Conservation (phyloP, 2,329 filamentous ascomycete species). For the Erysiphe pulchra region DNA sequence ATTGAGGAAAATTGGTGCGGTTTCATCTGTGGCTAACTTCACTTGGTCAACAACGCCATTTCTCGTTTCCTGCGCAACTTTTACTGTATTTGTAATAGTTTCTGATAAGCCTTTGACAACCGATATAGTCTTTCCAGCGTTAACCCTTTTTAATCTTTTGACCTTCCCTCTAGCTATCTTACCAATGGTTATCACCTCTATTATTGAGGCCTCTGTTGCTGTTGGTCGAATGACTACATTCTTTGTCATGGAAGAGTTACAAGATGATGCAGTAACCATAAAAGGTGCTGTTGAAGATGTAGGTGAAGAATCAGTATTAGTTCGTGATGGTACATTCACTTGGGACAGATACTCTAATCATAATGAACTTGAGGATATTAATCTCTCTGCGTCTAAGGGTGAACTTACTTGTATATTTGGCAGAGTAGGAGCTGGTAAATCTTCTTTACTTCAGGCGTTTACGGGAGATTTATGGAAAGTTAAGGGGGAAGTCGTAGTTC, state of each 20-base stretch:
- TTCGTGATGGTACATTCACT: constrained; percentile 71
- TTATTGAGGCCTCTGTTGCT: constrained; percentile 88
- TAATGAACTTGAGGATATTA: constrained; percentile 54
- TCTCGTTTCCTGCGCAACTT: constrained; percentile 89
- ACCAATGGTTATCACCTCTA: constrained; percentile 92
- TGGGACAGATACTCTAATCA: constrained; percentile 68
- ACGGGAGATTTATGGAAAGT: constrained; percentile 83
- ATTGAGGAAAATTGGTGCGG: constrained; percentile 80
- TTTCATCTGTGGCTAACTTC: constrained; percentile 85
- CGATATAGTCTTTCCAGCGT: constrained; percentile 82
- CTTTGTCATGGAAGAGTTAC: constrained; percentile 70
- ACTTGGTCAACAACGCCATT: constrained; percentile 97
- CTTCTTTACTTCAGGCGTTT: constrained; percentile 67
- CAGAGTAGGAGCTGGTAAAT: constrained; percentile 85
- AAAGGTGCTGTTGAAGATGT: constrained; percentile 44
- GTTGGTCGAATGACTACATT: constrained; percentile 66
- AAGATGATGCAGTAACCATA: constrained; percentile 51
- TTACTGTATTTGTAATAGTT: constrained; percentile 78
- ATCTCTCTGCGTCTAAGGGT: constrained; percentile 73
- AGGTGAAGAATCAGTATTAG: constrained; percentile 66
- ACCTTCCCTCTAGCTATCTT: constrained; percentile 85
- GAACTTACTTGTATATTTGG: constrained; percentile 85
- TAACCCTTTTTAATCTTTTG: constrained; percentile 83
- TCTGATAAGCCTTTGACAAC: constrained; percentile 61
- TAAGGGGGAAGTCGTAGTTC: constrained; percentile 57